Evolutionary conservation across 2,329 filamentous ascomycete genomes (phyloP).

Genomic region (Paecilomyces sp.): DNA sequence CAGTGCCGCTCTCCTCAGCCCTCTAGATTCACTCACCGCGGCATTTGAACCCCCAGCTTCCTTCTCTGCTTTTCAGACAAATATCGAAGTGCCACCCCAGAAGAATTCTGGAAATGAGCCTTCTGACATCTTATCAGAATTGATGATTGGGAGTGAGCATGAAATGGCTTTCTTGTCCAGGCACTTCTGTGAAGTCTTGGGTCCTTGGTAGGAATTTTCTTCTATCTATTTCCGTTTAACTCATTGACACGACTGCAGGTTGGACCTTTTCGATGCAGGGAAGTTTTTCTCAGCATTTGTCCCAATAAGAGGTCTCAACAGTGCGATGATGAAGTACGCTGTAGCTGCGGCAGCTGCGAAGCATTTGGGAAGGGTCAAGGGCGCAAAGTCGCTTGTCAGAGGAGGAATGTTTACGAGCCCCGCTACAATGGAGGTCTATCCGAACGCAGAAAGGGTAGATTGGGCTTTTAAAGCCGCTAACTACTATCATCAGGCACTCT

Average conservation of each 20-base stretch:
- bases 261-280: constrained; percentile 33
- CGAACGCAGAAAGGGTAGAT: constrained; percentile 42
- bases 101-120: constrained; percentile 21
- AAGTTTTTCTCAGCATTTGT: constrained; percentile 32
- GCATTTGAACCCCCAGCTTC: background rate
- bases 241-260: constrained; percentile 15
- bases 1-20: background rate
- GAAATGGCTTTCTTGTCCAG: constrained; percentile 31
- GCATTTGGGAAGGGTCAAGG: constrained; percentile 28
- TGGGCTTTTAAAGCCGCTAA: constrained; percentile 56
- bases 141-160: constrained; percentile 30
- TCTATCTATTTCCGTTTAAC: background rate
- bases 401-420: constrained; percentile 27
- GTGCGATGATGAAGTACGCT: constrained; percentile 26
- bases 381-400: constrained; percentile 11
- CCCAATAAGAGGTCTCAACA: constrained; percentile 29
- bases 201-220: constrained; percentile 22
- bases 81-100: constrained; percentile 3
- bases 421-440: constrained; percentile 47
- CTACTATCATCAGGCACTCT: constrained; percentile 54
- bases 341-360: constrained; percentile 34
- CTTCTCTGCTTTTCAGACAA: constrained; percentile 1
- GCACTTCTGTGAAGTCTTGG: constrained; percentile 28
- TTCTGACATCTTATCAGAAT: constrained; percentile 27
- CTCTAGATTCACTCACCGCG: background rate